phyloP scores from a whole-genome alignment of 352 stramenopile species.

The Pythium pyrilobum region DNA sequence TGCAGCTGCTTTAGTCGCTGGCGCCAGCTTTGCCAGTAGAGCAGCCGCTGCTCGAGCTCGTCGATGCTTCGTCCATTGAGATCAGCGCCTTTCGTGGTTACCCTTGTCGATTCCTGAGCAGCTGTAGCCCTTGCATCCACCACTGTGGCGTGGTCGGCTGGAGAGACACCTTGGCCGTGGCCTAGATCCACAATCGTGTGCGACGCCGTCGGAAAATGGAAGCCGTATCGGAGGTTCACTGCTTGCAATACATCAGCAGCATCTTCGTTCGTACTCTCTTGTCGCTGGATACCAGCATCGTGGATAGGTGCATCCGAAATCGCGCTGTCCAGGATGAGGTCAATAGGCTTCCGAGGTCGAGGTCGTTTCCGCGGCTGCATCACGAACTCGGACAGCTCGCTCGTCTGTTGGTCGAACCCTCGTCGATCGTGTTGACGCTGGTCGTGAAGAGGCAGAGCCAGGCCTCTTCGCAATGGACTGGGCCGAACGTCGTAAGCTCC shows the following conservation, averaged over 20 bases:
- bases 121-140: too few species aligned
- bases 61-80: conserved; percentile 6
- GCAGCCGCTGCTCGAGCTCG: conserved; percentile 17
- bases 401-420: neutral
- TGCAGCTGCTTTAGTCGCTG: conserved; percentile 17
- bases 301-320: neutral
- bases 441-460: neutral
- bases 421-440: neutral
- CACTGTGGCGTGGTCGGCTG: neutral
- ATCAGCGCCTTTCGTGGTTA: too few species aligned
- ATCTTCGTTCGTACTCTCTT: too few species aligned
- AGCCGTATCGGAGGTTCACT: conserved; percentile 16
- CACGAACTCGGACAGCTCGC: conserved; percentile 27
- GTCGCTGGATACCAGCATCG: too few species aligned
- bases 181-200: neutral
- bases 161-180: neutral
- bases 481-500: too few species aligned
- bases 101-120: too few species aligned
- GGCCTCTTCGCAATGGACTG: too few species aligned
- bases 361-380: conserved; percentile 26
- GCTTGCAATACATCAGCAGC: neutral
- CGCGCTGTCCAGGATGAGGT: conserved; percentile 19
- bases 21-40: conserved; percentile 11
- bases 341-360: conserved; percentile 30
- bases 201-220: conserved; percentile 6